phyloP scores from a whole-genome alignment of 2,329 filamentous ascomycete species.

The Diaporthe sp. region DNA sequence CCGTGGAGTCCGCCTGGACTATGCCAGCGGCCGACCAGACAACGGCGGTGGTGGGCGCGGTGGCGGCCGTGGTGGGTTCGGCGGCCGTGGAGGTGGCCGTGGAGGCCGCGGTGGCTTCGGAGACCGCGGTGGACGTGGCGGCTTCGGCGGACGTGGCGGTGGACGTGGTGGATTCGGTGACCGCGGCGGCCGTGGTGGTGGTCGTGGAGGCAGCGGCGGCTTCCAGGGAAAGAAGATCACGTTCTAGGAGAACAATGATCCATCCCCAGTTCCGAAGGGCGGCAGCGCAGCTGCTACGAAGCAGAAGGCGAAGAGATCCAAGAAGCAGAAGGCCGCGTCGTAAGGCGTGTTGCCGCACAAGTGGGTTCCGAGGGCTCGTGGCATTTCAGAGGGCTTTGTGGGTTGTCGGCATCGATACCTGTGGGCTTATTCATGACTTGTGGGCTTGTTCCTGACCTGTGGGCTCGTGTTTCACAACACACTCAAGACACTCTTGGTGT shows the following conservation, averaged over 20 bases:
- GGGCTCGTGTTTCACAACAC: constrained; percentile 46
- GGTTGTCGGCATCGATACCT: constrained; percentile 69
- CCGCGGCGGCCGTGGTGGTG: constrained; percentile 48
- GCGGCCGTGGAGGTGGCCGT: constrained; percentile 66
- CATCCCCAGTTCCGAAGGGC: constrained; percentile 4
- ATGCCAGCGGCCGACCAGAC: constrained; percentile 72
- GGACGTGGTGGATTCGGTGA: constrained; percentile 61
- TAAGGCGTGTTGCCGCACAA: constrained; percentile 57
- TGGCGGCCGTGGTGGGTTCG: constrained; percentile 59
- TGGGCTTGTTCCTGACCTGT: constrained; percentile 60
- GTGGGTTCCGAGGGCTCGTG: constrained; percentile 61
- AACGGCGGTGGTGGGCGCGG: constrained; percentile 65
- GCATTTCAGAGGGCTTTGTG: constrained; percentile 67
- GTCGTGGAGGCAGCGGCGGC: constrained; percentile 61
- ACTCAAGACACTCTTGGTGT: constrained; percentile 40
- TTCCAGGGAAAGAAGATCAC: constrained; percentile 87
- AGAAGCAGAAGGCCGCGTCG: constrained; percentile 73
- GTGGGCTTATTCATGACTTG: constrained; percentile 63
- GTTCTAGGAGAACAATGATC: constrained; percentile 61
- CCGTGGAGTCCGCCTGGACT: constrained; percentile 87
- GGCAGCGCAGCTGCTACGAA: background rate
- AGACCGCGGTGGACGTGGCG: constrained; percentile 63
- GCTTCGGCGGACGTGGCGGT: constrained; percentile 60
- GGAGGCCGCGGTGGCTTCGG: constrained; percentile 55
- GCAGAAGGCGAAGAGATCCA: constrained; percentile 19